A percentile compares a stretch with the other conserved stretches of the same genome.
Conservation (phyloP, 306 rosid species). For the Quercus variabilis region DNA sequence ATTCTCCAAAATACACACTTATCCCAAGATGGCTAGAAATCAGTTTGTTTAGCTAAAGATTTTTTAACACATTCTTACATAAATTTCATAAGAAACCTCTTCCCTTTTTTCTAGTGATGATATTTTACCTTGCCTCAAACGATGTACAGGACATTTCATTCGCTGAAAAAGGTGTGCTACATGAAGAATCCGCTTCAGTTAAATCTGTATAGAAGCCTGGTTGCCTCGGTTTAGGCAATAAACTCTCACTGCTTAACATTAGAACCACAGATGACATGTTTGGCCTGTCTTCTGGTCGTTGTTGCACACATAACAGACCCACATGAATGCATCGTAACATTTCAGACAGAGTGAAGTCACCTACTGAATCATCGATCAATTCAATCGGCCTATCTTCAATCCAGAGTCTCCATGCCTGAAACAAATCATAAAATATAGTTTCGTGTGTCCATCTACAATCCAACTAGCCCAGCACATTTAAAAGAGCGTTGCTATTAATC, state of each 20-base stretch:
- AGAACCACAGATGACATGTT: slow-evolving; percentile 42
- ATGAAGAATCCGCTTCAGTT: slow-evolving; percentile 8
- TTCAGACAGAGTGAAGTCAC: slow-evolving; percentile 1
- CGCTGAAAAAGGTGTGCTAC: slow-evolving; percentile 12
- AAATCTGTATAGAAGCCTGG: slow-evolving; percentile 31
- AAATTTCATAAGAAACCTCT: not conserved
- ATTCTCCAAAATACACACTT: too few relatives aligned
- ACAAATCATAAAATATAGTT: not conserved
- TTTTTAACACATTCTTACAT: too few relatives aligned
- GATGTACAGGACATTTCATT: slow-evolving; percentile 22
- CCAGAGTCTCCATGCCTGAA: slow-evolving; percentile 36
- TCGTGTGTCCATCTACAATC: not conserved
- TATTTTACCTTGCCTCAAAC: slow-evolving; percentile 30
- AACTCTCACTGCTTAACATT: slow-evolving; percentile 40
- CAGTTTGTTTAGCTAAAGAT: too few relatives aligned
- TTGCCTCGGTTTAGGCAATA: slow-evolving; percentile 43
- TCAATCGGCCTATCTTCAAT: slow-evolving; percentile 5
- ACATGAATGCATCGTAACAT: slow-evolving; percentile 42
- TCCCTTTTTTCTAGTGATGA: not conserved
- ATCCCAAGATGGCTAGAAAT: not conserved
- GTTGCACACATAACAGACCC: slow-evolving; percentile 52
- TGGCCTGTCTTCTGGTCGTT: slow-evolving; percentile 48
- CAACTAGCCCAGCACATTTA: not conserved
- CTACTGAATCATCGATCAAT: slow-evolving; percentile 23
- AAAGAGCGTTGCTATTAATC: not conserved